Conservation (phyloP, 345 rosid species). For the Toxicodendron radicans region DNA sequence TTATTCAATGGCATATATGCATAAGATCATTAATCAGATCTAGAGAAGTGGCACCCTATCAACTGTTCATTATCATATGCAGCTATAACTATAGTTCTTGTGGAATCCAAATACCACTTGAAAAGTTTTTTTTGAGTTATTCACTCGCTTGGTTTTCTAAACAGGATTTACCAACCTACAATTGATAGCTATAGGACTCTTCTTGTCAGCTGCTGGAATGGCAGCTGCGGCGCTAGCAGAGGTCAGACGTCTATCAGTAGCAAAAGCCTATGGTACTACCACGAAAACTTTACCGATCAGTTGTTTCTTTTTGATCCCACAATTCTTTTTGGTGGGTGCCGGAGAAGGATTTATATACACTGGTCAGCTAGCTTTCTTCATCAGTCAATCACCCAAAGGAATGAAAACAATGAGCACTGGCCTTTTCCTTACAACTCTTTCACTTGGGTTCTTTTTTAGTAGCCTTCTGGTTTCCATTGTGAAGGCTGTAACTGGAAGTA, state of each 20-base stretch:
- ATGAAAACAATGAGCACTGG: constrained; percentile 79
- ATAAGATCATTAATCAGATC: neutral
- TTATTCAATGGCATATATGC: too few species aligned
- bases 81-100: too few species aligned
- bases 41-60: neutral
- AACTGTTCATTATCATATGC: neutral
- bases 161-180: constrained; percentile 63
- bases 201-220: constrained; percentile 61
- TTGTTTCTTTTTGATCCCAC: constrained; percentile 56
- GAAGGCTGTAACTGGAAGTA: constrained; percentile 33
- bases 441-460: constrained; percentile 67
- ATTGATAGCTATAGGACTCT: constrained; percentile 59
- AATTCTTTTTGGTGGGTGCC: constrained; percentile 64
- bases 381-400: constrained; percentile 62
- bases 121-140: too few species aligned
- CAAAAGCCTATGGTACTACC: constrained; percentile 19
- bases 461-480: constrained; percentile 53
- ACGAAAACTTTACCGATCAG: constrained; percentile 36
- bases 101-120: neutral
- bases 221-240: constrained; percentile 51
- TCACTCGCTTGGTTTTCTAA: neutral
- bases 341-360: constrained; percentile 71
- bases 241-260: constrained; percentile 37
- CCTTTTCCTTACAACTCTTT: constrained; percentile 58
- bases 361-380: constrained; percentile 76